phyloP scores from a whole-genome alignment of 169 alveolate genomes.

The Babesia bovis region DNA sequence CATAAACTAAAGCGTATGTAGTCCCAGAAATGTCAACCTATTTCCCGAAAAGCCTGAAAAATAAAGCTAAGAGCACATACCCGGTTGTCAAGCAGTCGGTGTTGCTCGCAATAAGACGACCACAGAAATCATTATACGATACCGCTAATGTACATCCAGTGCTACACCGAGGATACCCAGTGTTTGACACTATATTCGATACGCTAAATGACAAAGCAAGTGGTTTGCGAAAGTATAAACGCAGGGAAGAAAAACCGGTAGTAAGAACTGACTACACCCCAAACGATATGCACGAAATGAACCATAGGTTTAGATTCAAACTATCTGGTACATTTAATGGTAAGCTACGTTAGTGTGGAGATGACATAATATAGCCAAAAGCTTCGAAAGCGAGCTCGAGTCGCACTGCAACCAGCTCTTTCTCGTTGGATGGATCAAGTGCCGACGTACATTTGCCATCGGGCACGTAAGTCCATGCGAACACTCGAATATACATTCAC shows the following conservation, averaged over 20 bases:
- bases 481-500: not conserved
- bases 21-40: constrained; percentile 55
- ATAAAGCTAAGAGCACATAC: constrained; percentile 57
- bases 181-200: constrained; percentile 62
- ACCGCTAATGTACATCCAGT: constrained; percentile 56
- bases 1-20: not conserved
- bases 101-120: constrained; percentile 39
- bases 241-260: constrained; percentile 1
- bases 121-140: constrained; percentile 48
- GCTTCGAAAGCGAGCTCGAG: constrained; percentile 63
- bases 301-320: constrained; percentile 65
- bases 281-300: constrained; percentile 58
- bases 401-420: constrained; percentile 64
- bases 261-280: constrained; percentile 51
- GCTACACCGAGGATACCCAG: constrained; percentile 60
- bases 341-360: not conserved
- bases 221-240: constrained; percentile 57
- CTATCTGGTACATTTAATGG: constrained; percentile 57
- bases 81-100: constrained; percentile 1
- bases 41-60: constrained; percentile 63
- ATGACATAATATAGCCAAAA: constrained; percentile 26
- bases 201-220: constrained; percentile 65
- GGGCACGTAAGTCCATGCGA: constrained; percentile 53
- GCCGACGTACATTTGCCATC: constrained; percentile 58
- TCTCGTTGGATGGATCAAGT: constrained; percentile 71